These are phyloP conservation scores for Trichosanthes truncata DNA, from an alignment of 306 rosid species.

Conservation along the genomic window DNA sequence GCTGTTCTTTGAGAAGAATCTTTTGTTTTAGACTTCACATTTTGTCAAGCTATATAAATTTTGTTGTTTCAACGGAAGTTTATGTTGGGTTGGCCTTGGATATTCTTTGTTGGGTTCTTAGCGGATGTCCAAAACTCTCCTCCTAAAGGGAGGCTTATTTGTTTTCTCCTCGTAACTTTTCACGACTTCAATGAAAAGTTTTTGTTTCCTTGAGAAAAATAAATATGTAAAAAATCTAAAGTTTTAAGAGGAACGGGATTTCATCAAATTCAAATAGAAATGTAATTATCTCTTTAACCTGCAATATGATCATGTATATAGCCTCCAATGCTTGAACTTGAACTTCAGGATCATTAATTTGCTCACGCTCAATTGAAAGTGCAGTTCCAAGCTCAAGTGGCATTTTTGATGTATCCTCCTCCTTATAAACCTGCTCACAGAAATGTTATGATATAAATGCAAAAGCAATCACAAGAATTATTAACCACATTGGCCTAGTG, in stretches of 20 bases:
- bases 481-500: background rate
- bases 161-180: background rate
- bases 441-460: conserved; percentile 12
- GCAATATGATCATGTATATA: conserved; percentile 69
- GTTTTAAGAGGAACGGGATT: background rate
- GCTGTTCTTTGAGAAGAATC: background rate
- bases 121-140: background rate
- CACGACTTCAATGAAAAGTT: background rate
- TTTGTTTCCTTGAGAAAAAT: background rate
- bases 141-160: background rate
- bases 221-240: background rate
- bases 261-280: background rate
- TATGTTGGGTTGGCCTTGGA: background rate
- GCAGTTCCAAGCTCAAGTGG: conserved; percentile 85
- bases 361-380: conserved; percentile 86
- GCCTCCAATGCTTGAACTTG: conserved; percentile 81
- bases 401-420: conserved; percentile 77
- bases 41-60: background rate
- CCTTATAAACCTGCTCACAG: conserved; percentile 46
- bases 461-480: background rate
- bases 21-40: background rate
- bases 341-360: conserved; percentile 66
- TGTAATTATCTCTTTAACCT: conserved; percentile 30
- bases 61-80: background rate
- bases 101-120: background rate